phyloP scores from a whole-genome alignment of 768 basidiomycete species.

The Leccinum longicurvipes region DNA sequence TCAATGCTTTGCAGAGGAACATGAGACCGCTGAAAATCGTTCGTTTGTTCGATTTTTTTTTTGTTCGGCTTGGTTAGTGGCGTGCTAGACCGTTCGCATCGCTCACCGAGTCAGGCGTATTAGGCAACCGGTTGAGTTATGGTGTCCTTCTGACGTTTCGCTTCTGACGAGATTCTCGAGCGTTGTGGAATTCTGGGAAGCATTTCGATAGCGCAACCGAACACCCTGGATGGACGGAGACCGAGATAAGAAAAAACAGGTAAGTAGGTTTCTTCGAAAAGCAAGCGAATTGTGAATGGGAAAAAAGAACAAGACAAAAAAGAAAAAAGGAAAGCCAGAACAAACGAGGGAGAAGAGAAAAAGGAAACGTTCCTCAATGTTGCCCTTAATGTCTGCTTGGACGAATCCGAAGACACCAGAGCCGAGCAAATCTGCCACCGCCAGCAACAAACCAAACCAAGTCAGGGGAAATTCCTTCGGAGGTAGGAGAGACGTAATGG shows the following conservation, averaged over 20 bases:
- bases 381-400: slow-evolving; percentile 64
- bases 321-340: neutral
- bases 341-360: neutral
- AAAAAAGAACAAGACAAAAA: neutral
- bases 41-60: slow-evolving; percentile 1
- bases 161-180: slow-evolving; percentile 58
- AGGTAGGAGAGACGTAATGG: slow-evolving; percentile 21
- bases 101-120: slow-evolving; percentile 62
- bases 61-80: slow-evolving; percentile 1
- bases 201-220: slow-evolving; percentile 48
- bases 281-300: slow-evolving; percentile 11
- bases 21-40: slow-evolving; percentile 51
- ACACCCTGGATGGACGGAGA: slow-evolving; percentile 49
- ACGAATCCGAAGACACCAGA: slow-evolving; percentile 71
- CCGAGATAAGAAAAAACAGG: slow-evolving; percentile 7
- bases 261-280: slow-evolving; percentile 5
- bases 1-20: slow-evolving; percentile 65
- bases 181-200: slow-evolving; percentile 45
- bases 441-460: neutral
- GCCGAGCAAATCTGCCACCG: slow-evolving; percentile 57
- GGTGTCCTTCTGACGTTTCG: slow-evolving; percentile 42
- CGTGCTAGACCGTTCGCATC: slow-evolving; percentile 14
- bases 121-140: slow-evolving; percentile 57
- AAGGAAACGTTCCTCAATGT: slow-evolving; percentile 52
- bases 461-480: slow-evolving; percentile 6